These are phyloP conservation scores for Echria macrotheca DNA, from an alignment of 495 filamentous ascomycete species.

Conservation along the genomic window DNA sequence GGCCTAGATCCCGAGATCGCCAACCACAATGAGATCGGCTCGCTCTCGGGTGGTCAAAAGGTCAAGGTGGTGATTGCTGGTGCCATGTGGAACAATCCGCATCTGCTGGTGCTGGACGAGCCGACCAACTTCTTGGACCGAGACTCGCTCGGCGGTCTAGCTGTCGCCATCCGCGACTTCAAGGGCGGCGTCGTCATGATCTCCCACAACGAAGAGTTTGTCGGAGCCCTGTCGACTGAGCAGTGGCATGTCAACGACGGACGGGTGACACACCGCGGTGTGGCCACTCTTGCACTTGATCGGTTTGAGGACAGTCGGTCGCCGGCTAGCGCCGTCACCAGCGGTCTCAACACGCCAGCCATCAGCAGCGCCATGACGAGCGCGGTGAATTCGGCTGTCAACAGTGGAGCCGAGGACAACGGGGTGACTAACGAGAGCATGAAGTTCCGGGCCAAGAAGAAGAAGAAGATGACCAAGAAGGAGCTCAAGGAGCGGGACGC, in stretches of 20 bases:
- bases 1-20: constrained; percentile 96
- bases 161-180: constrained; percentile 95
- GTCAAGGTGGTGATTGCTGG: constrained; percentile 98
- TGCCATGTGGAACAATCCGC: constrained; percentile 98
- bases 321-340: constrained; percentile 56
- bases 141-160: constrained; percentile 90
- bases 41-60: constrained; percentile 97
- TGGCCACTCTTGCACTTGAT: constrained; percentile 62
- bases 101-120: constrained; percentile 95
- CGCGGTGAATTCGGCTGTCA: constrained; percentile 58
- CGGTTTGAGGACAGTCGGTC: constrained; percentile 77
- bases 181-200: constrained; percentile 98
- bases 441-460: constrained; percentile 85
- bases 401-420: constrained; percentile 76
- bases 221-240: constrained; percentile 87
- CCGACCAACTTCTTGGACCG: constrained; percentile 99
- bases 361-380: constrained; percentile 22
- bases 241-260: constrained; percentile 92
- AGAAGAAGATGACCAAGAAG: constrained; percentile 98
- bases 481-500: constrained; percentile 92
- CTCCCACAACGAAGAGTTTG: constrained; percentile 98
- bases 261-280: constrained; percentile 75
- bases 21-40: constrained; percentile 97
- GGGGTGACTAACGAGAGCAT: constrained; percentile 47
- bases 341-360: constrained; percentile 33